Evolutionary conservation across 495 filamentous ascomycete species (phyloP).

Genomic region (Chaetomium fimeti): DNA sequence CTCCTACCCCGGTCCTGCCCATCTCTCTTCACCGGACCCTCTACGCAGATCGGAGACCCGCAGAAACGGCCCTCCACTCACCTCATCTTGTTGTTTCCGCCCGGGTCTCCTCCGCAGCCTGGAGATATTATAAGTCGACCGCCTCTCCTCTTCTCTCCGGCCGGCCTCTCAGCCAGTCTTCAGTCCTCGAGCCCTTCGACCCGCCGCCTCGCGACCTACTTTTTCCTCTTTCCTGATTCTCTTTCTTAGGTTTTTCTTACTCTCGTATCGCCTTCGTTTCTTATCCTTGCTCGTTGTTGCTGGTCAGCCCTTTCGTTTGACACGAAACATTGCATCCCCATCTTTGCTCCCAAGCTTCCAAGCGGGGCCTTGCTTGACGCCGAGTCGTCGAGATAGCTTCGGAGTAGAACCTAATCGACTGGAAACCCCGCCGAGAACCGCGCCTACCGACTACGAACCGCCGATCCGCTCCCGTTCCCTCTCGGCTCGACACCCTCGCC

Average conservation of each 20-base stretch:
- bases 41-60: slow-evolving; percentile 20
- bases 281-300: slow-evolving; percentile 33
- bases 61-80: slow-evolving; percentile 20
- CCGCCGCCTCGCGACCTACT: slow-evolving; percentile 32
- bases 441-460: slow-evolving; percentile 13
- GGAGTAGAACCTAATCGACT: slow-evolving; percentile 7
- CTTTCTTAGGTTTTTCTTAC: slow-evolving; percentile 28
- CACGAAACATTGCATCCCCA: slow-evolving; percentile 36
- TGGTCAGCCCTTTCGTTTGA: slow-evolving; percentile 48
- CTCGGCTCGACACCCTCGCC: slow-evolving; percentile 6
- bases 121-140: slow-evolving; percentile 38
- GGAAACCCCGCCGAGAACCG: slow-evolving; percentile 22
- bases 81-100: slow-evolving; percentile 24
- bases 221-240: slow-evolving; percentile 30
- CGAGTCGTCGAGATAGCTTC: neutral
- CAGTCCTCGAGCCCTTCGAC: slow-evolving; percentile 36
- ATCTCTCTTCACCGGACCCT: slow-evolving; percentile 14
- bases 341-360: slow-evolving; percentile 17
- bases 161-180: slow-evolving; percentile 32
- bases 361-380: slow-evolving; percentile 20
- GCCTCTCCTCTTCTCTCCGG: slow-evolving; percentile 26
- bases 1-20: slow-evolving; percentile 25
- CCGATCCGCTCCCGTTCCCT: slow-evolving; percentile 3
- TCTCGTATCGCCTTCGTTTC: slow-evolving; percentile 30
- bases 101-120: slow-evolving; percentile 27